Evolutionary conservation across 2,329 filamentous ascomycete genomes (phyloP).

Genomic region (Rhynchosporium graminicola): DNA sequence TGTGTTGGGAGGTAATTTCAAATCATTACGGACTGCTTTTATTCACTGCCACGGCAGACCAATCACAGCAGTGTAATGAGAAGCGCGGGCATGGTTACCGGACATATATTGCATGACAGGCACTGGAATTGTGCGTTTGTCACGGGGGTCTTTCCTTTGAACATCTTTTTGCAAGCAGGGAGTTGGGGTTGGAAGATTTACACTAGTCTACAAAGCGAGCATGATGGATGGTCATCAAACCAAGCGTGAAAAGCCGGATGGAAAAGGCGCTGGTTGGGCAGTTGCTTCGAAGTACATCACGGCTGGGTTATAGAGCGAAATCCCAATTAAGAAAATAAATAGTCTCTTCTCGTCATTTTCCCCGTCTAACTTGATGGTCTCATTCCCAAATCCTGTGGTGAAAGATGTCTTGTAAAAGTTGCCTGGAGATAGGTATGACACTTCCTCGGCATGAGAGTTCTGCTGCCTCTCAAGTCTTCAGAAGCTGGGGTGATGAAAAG

Average conservation of each 20-base stretch:
- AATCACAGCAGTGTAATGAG: neutral
- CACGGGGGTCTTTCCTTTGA: neutral
- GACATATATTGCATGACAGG: conserved; percentile 13
- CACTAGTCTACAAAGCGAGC: neutral
- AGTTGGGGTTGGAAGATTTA: conserved; percentile 1
- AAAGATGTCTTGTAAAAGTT: no score
- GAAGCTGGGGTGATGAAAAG: no score
- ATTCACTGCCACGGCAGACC: neutral
- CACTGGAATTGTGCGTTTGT: conserved; percentile 13
- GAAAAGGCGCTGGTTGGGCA: neutral
- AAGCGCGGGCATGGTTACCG: neutral
- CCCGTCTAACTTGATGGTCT: neutral
- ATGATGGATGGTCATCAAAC: neutral
- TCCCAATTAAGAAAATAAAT: conserved; percentile 9
- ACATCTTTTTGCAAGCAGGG: conserved; percentile 7
- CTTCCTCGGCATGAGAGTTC: neutral
- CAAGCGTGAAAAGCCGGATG: neutral
- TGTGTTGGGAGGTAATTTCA: neutral
- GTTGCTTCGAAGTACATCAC: neutral
- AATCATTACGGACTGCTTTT: neutral
- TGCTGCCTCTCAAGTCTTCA: no score
- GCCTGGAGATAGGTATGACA: neutral
- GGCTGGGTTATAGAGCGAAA: conserved; percentile 12
- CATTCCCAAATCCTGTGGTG: neutral
- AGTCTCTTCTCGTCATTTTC: conserved; percentile 1